Evolutionary conservation across 2,329 filamentous ascomycete species (phyloP), one percentile per base, ranked within the genome.

Genomic region (Apiospora rasikravindrae): DNA sequence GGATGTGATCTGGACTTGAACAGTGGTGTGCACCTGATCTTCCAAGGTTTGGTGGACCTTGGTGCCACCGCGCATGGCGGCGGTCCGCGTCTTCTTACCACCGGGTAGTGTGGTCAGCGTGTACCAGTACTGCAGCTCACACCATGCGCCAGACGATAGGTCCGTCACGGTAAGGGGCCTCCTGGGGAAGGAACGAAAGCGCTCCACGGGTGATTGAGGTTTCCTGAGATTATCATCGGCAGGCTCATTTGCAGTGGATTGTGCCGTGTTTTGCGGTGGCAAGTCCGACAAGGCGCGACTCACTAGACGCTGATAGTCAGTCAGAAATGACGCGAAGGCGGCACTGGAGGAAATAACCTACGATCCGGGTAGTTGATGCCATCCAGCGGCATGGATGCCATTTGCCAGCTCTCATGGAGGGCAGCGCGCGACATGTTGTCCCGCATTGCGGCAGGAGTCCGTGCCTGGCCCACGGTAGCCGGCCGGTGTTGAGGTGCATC

Each of bases 51-150:
- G 90, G 77, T 99, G 96, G 14, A 98, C 89, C 49, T 87, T 90
- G 49, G 90, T 92, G 0, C 96, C 96, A 70, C 90, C 88, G 79
- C 91, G 92, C 96, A 99, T 99, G 0, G 94, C 94, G 2, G 88
- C 82, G 0, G 95, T 98, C 45, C 87, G 87, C 70, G 89, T 92
- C 80, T 93, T 95, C 72, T 89, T 89, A 0, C 96, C 96, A 78
- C 92, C 85, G 0, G 88, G 88, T 4, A 89, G 90, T 71, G 90
- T 91, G 3, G 91, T 93, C 71, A 99, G 87, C 0, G 91, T 94
- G 83, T 97, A 98, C 86, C 91, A 95, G 78, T 98, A 97, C 81
- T 98, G 95, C 73, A 98, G 82, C 82, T 99, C 96, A 81, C 96
- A 99, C 96, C 96, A 99, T 10, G 95, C 92, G 2, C 95, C 95